Base-by-base conservation (phyloP, 2,329 filamentous ascomycete species). In the Colletotrichum eremochloae region DNA sequence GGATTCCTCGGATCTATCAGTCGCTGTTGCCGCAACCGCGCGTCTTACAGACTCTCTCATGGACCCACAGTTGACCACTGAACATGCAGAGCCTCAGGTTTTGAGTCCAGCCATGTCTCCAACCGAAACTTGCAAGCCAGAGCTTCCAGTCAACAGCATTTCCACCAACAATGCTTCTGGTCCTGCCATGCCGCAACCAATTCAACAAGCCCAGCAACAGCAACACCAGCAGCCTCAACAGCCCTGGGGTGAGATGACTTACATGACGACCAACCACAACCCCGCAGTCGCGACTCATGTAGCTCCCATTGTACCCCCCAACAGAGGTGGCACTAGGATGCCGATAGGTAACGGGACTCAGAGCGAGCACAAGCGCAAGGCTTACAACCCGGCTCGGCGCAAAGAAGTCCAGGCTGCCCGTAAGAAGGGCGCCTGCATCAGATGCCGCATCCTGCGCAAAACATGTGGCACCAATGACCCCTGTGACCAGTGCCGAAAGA, bases 381-480 rank as follows among this genome's bases (percentile, higher is more conserved):
- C 74, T 29, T 75, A 74, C 75, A 88, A 86, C 29, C 83, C 88
- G 6, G 82, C 82, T 1, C 84, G 90, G n/a, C 84, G 90, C 31
- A 90, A 89, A 77, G 88, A 92, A 76, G 90, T 92, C 2, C 89
- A 91, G 75, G 88, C 90, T 74, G 88, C 92, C 31, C 87, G 90
- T 33, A 90, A 90, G 75, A 86, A 90, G 46, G 90, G 90, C 7
- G 90, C 90, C 15, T 92, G 90, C 75, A 91, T 92, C 64, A 84
- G 90, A 56, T 92, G 90, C 76, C 86, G 90, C 48, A 91, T 92
- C 73, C 80, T 92, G 46, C 86, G 90, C 69, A 92, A 92, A 81
- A 90, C 89, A 1, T 92, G 90, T 76, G 90, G 89, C n/a, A 87
- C 86, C 71, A 90, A 89, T 42, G 88, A 85, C 8, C 90, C 90